Evolutionary conservation across 176 grass and related monocot genomes (phyloP).

Genomic region (Carex parvula): DNA sequence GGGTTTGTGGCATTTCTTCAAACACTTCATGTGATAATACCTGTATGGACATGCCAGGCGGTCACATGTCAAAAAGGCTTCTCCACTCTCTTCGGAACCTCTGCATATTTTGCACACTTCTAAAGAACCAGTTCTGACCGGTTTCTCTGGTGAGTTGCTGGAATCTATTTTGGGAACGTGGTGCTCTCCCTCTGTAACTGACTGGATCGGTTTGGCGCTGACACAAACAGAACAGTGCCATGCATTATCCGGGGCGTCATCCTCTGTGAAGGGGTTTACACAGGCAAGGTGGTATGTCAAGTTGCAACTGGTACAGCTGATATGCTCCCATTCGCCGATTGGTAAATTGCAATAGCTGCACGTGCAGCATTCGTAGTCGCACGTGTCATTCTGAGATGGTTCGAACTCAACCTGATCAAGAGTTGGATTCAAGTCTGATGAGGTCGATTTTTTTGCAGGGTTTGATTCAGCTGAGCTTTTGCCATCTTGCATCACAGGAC

Average conservation of each 20-base stretch:
- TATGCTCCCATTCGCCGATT: constrained; percentile 34
- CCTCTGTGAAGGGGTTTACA: constrained; percentile 36
- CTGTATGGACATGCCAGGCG: constrained; percentile 54
- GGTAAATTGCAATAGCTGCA: constrained; percentile 53
- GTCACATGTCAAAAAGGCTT: constrained; percentile 59
- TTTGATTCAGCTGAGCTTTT: constrained; percentile 4
- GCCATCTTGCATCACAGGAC: not conserved
- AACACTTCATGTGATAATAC: constrained; percentile 67
- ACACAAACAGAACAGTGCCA: constrained; percentile 62
- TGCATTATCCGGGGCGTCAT: constrained; percentile 35
- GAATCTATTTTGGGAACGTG: not conserved
- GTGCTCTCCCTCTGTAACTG: not conserved
- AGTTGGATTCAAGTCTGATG: constrained; percentile 38
- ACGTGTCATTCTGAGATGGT: constrained; percentile 28
- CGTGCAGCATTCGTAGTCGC: constrained; percentile 31
- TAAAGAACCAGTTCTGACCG: constrained; percentile 16
- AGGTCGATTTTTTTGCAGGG: not conserved
- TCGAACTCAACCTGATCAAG: constrained; percentile 45
- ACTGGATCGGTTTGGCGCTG: not conserved
- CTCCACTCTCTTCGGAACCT: constrained; percentile 48
- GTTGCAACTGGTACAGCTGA: constrained; percentile 56
- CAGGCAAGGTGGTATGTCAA: constrained; percentile 54
- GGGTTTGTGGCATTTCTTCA: constrained; percentile 55
- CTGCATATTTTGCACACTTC: constrained; percentile 72
- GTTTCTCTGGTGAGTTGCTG: constrained; percentile 3